Percentiles rank a stretch among this genome's conserved stretches.
phyloP scores from a whole-genome alignment of 306 rosid species.

The Quercus rubra region DNA sequence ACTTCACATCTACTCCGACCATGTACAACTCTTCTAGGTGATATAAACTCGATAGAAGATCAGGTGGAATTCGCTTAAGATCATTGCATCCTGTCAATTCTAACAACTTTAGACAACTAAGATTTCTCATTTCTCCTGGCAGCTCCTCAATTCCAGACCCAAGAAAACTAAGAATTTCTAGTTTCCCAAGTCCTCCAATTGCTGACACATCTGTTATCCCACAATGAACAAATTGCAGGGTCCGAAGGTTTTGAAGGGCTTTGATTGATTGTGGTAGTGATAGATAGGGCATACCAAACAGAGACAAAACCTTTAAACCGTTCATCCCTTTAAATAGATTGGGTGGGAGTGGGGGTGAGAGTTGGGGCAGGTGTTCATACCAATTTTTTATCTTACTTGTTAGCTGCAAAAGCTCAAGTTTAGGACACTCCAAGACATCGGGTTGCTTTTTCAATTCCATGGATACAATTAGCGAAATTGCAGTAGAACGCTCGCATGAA shows the following conservation, averaged over 20 bases:
- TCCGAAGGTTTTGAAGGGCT: neutral
- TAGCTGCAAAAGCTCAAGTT: neutral
- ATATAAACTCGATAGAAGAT: neutral
- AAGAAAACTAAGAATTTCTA: neutral
- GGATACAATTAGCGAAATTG: neutral
- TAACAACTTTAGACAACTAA: neutral
- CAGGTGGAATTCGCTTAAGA: neutral
- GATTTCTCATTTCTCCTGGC: neutral
- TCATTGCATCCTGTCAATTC: accelerated
- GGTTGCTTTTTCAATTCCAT: neutral
- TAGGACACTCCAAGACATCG: neutral
- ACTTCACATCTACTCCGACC: neutral
- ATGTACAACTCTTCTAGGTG: neutral
- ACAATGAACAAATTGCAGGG: neutral
- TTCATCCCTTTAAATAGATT: neutral
- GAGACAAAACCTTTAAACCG: neutral
- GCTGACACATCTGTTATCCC: neutral
- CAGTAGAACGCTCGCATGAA: neutral
- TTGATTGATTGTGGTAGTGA: neutral
- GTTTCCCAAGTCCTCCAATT: neutral
- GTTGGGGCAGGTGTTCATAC: no score
- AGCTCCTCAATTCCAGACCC: accelerated
- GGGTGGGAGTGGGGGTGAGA: no score
- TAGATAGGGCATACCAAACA: neutral
- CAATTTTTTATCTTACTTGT: no score